A percentile compares a stretch with the other conserved stretches of the same genome.
Evolutionary conservation across 169 alveolate species (phyloP).

Genomic region (Plasmodium gaboni): DNA sequence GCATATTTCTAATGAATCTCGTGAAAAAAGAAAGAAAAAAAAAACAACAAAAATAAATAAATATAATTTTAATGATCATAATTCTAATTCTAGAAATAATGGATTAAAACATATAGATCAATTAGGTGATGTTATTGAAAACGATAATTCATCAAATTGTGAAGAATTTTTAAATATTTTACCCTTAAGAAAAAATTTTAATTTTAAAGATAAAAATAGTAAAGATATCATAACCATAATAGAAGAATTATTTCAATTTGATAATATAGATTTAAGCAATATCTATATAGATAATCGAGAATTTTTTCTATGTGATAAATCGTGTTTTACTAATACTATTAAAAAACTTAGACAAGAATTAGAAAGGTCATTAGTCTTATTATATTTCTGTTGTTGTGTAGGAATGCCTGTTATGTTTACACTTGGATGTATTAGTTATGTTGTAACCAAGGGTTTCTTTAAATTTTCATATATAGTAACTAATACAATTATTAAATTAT

Average conservation of each 20-base stretch:
- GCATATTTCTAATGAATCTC: too few species aligned
- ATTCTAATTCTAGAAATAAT: background rate
- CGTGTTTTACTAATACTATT: conserved; percentile 67
- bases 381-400: conserved; percentile 69
- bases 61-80: background rate
- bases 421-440: conserved; percentile 60
- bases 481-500: conserved; percentile 27
- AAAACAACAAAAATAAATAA: background rate
- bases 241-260: conserved; percentile 73
- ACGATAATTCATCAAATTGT: background rate
- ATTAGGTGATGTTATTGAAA: background rate
- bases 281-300: conserved; percentile 44
- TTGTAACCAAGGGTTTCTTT: conserved; percentile 68
- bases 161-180: conserved; percentile 44
- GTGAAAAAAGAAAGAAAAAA: background rate
- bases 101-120: too few species aligned
- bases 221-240: conserved; percentile 56
- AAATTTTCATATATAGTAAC: conserved; percentile 58
- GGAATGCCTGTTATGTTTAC: conserved; percentile 75
- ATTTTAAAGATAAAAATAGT: conserved; percentile 56
- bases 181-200: conserved; percentile 49
- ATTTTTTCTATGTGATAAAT: conserved; percentile 52
- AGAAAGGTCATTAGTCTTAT: conserved; percentile 23
- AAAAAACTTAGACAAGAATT: conserved; percentile 58
- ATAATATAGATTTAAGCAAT: conserved; percentile 41